These are phyloP conservation scores for Gossypium arboreum DNA, from an alignment of 345 rosid species.

Conservation along the genomic window DNA sequence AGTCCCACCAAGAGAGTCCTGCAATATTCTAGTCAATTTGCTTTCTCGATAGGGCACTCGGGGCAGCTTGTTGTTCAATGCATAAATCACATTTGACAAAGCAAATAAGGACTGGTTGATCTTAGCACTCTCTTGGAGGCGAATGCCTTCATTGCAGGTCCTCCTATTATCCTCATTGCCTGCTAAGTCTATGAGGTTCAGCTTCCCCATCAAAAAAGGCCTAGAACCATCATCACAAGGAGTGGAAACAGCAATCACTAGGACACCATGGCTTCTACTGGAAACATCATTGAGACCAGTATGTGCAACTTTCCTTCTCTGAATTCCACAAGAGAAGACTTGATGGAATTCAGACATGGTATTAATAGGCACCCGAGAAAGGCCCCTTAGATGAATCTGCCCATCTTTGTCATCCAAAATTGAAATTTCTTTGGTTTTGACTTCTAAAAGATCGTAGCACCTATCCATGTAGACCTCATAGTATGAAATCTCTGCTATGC, in stretches of 20 bases:
- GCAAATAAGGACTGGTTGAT: conserved; percentile 88
- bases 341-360: conserved; percentile 62
- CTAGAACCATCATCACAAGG: conserved; percentile 35
- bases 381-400: conserved; percentile 71
- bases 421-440: conserved; percentile 48
- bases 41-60: conserved; percentile 88
- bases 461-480: conserved; percentile 91
- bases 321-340: conserved; percentile 51
- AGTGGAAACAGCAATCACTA: conserved; percentile 58
- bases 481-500: conserved; percentile 64
- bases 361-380: conserved; percentile 48
- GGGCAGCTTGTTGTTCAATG: conserved; percentile 66
- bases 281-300: conserved; percentile 85
- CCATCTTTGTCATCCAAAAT: conserved; percentile 73
- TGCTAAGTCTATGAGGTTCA: conserved; percentile 91
- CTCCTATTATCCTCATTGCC: conserved; percentile 93
- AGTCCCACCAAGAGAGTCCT: conserved; percentile 92
- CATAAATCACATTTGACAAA: conserved; percentile 81
- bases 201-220: conserved; percentile 53
- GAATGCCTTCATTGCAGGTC: conserved; percentile 82
- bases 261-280: conserved; percentile 90
- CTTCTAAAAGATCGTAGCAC: conserved; percentile 79
- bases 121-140: conserved; percentile 83
- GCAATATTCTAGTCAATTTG: conserved; percentile 87
- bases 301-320: conserved; percentile 73